These are phyloP conservation scores for Vaccinium darrowii DNA, from an alignment of 148 eudicot species.

Conservation along the genomic window DNA sequence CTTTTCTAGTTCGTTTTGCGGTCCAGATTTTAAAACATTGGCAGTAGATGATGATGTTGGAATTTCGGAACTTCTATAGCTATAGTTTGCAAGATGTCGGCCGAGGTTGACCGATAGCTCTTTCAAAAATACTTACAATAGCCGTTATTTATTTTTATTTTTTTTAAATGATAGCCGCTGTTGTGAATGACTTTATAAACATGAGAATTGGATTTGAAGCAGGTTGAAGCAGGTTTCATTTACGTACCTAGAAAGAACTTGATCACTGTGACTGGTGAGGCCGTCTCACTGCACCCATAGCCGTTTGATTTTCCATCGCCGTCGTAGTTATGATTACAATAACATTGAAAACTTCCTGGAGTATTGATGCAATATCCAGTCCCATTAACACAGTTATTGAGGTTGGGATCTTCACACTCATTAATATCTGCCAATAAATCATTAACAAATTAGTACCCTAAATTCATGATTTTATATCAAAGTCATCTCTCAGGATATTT, in stretches of 20 bases:
- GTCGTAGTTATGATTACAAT: slow-evolving; percentile 11
- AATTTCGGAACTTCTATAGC: too few relatives aligned
- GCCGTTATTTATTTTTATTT: too few relatives aligned
- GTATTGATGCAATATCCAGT: slow-evolving; percentile 18
- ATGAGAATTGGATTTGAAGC: neutral
- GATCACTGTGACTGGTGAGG: slow-evolving; percentile 6
- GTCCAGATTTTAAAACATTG: too few relatives aligned
- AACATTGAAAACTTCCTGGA: slow-evolving; percentile 19
- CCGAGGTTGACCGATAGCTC: too few relatives aligned
- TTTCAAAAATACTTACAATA: too few relatives aligned
- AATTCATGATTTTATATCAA: too few relatives aligned
- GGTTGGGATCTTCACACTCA: slow-evolving; percentile 23
- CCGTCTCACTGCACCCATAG: neutral
- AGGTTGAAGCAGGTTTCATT: neutral
- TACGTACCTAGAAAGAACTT: slow-evolving; percentile 24
- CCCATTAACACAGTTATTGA: neutral
- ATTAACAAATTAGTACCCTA: neutral
- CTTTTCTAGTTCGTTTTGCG: too few relatives aligned
- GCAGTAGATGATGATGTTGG: too few relatives aligned
- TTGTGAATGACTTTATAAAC: neutral
- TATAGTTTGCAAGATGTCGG: too few relatives aligned
- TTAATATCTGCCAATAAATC: slow-evolving; percentile 17
- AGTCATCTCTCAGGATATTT: too few relatives aligned
- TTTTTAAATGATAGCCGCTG: too few relatives aligned
- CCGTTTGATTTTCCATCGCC: slow-evolving; percentile 19